phyloP scores from a whole-genome alignment of 2,329 filamentous ascomycete species.

The Pleurostoma richardsiae region DNA sequence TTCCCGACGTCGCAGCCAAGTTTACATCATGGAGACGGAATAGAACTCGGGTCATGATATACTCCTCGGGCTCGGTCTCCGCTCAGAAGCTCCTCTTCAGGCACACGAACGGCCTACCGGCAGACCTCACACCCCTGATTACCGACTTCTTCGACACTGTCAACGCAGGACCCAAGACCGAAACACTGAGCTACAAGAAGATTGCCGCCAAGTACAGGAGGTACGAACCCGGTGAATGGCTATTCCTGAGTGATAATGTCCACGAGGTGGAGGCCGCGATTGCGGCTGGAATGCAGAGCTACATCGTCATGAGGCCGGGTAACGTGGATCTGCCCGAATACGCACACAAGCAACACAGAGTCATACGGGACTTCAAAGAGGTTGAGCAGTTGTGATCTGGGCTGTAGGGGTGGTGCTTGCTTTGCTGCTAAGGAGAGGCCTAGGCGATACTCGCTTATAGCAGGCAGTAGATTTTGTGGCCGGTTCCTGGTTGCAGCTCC shows the following conservation, averaged over 20 bases:
- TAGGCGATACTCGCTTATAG: too few species aligned
- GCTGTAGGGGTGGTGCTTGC: background rate
- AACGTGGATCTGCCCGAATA: constrained; percentile 58
- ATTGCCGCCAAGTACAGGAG: constrained; percentile 50
- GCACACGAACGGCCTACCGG: constrained; percentile 53
- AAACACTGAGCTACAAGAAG: constrained; percentile 60
- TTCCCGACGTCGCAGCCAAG: constrained; percentile 65
- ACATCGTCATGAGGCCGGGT: constrained; percentile 61
- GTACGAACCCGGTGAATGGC: constrained; percentile 46
- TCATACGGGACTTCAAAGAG: constrained; percentile 24
- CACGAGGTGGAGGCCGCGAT: constrained; percentile 61
- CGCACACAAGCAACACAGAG: constrained; percentile 15
- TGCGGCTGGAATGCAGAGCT: constrained; percentile 56
- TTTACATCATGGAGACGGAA: constrained; percentile 53
- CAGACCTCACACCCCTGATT: constrained; percentile 56
- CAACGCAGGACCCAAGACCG: constrained; percentile 71
- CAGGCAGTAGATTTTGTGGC: too few species aligned
- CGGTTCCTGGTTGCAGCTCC: too few species aligned
- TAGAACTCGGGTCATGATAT: constrained; percentile 64
- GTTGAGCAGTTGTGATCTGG: constrained; percentile 9
- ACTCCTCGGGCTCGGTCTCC: constrained; percentile 74
- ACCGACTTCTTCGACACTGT: constrained; percentile 73
- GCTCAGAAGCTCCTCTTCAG: constrained; percentile 78
- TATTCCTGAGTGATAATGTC: constrained; percentile 81
- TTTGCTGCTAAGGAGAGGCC: too few species aligned